phyloP scores from a whole-genome alignment of 2,329 filamentous ascomycete genomes.

The Trichoderma sp. region DNA sequence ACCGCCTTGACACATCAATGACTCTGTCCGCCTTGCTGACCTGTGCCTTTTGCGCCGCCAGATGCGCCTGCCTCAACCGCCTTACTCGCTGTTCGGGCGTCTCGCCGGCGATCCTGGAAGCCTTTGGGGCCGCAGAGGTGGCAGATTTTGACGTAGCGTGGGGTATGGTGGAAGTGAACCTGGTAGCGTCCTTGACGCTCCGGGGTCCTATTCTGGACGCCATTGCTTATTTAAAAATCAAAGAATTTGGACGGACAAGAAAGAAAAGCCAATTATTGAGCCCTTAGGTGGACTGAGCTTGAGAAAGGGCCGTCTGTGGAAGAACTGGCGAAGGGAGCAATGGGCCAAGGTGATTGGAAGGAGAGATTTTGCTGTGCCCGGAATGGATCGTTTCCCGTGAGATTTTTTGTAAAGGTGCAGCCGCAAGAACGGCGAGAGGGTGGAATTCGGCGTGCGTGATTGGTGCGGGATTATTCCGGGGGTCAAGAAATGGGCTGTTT shows the following conservation, averaged over 20 bases:
- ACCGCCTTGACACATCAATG: slow-evolving; percentile 45
- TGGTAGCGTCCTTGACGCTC: slow-evolving; percentile 75
- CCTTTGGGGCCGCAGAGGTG: slow-evolving; percentile 28
- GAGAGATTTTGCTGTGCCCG: slow-evolving; percentile 15
- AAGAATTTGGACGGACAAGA: not conserved
- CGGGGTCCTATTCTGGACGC: slow-evolving; percentile 52
- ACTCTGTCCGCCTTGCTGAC: slow-evolving; percentile 52
- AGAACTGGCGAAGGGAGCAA: not conserved
- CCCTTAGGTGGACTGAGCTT: not conserved
- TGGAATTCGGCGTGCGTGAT: slow-evolving; percentile 33
- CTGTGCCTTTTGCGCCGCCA: slow-evolving; percentile 60
- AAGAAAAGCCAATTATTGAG: not conserved
- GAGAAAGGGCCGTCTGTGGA: not conserved
- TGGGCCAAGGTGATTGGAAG: not conserved
- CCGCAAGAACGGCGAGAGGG: slow-evolving; percentile 21
- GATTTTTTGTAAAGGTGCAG: slow-evolving; percentile 34
- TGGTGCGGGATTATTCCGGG: slow-evolving; percentile 38
- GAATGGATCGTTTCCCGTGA: slow-evolving; percentile 30
- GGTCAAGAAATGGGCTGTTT: slow-evolving; percentile 26
- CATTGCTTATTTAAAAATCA: slow-evolving; percentile 34
- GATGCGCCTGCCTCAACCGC: slow-evolving; percentile 63
- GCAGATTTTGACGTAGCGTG: slow-evolving; percentile 65
- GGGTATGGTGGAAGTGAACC: slow-evolving; percentile 54
- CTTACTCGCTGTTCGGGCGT: slow-evolving; percentile 68
- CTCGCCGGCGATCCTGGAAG: slow-evolving; percentile 45